Evolutionary conservation across 805 yeast genomes (phyloP).

Genomic region (Kuraishia hungarica): DNA sequence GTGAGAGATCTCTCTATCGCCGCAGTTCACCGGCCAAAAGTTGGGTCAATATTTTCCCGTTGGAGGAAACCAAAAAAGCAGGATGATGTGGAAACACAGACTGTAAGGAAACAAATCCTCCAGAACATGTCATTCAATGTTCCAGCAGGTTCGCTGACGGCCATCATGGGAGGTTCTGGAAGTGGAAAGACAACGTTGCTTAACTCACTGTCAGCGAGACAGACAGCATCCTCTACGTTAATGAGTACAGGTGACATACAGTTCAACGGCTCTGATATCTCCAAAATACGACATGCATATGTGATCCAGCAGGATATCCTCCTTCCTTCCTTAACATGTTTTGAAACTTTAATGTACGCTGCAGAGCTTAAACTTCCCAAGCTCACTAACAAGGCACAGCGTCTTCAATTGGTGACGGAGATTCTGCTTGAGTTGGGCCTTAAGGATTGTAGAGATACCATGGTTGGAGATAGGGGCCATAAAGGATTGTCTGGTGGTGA

Average conservation of each 20-base stretch:
- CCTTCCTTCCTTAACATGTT: conserved; percentile 62
- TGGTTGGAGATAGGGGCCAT: conserved; percentile 43
- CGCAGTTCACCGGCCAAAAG: conserved; percentile 3
- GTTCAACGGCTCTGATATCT: conserved; percentile 28
- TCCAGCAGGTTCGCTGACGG: conserved; percentile 55
- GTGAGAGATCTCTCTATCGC: conserved; percentile 18
- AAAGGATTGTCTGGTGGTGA: conserved; percentile 82
- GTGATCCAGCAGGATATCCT: conserved; percentile 71
- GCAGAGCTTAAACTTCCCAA: conserved; percentile 62
- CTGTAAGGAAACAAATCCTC: conserved; percentile 22
- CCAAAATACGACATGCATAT: conserved; percentile 41
- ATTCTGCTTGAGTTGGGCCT: conserved; percentile 59
- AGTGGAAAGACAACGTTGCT: conserved; percentile 79
- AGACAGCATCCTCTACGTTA: conserved; percentile 21
- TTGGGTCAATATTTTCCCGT: not conserved
- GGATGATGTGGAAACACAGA: not conserved
- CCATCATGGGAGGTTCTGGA: conserved; percentile 84
- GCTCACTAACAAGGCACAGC: conserved; percentile 30
- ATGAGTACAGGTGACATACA: conserved; percentile 29
- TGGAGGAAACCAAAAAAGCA: not conserved
- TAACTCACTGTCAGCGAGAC: conserved; percentile 53
- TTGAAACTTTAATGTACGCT: conserved; percentile 61
- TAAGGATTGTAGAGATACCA: conserved; percentile 50
- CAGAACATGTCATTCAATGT: conserved; percentile 50
- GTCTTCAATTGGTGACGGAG: conserved; percentile 44